Base-by-base conservation (phyloP, 2,329 filamentous ascomycete genomes). In the Apiospora malaysiana region DNA sequence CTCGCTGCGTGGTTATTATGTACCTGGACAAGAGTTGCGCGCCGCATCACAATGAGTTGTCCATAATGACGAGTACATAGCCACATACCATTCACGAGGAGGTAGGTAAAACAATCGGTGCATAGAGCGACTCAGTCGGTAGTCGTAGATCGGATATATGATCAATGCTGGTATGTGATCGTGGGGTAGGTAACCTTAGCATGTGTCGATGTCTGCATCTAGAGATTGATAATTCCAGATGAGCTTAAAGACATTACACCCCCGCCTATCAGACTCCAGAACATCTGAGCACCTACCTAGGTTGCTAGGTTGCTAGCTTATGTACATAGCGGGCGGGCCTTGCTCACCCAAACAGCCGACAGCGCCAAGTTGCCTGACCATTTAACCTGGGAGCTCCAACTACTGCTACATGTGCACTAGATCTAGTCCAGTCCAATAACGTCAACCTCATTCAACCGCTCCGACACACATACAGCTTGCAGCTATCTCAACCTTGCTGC, bases 391-490 rank as follows among this genome's bases (percentile, higher is more conserved):
- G 25, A 56, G 49, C 49, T 56, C 49, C 49, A 18, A 56, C 49
- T 59, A 63, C 27, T 3, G n/a, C 8, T 1, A 63, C 45, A 46
- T 18, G 27, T n/a, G 56, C 32, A 9, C 56, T 63, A 63, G 32
- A 32, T 63, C 32, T 6, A 14, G 56, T 63, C 32, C 32, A 14
- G 42, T 45, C 56, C 56, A 63, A 63, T 63, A 63, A 63, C 56
- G 56, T 63, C 56, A 63, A 63, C 56, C 56, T 63, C 56, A 37
- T 40, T 63, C 56, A 40, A 63, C 32, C 56, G 56, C 56, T 32
- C 56, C 14, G 9, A n/a, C 51, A 32, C 32, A 63, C 16, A 14
- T 37, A 40, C 32, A 63, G 56, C 56, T 63, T 9, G 56, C 56
- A 40, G 56, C 32, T 40, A n/a, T 18, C 56, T 63, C 56, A 59